Evolutionary conservation across 2,329 filamentous ascomycete species (phyloP).

Genomic region (Septoria linicola): DNA sequence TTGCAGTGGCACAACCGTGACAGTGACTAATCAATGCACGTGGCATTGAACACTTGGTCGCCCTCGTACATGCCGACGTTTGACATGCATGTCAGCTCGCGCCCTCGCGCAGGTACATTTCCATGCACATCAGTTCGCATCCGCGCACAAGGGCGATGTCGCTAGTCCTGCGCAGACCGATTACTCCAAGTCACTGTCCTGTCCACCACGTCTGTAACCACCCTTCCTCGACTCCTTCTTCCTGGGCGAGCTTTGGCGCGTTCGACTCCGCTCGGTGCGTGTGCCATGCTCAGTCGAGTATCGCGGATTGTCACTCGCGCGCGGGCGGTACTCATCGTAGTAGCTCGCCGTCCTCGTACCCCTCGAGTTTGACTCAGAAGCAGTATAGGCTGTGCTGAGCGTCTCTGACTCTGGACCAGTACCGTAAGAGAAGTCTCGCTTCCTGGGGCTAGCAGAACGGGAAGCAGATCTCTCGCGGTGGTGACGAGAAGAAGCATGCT

Average conservation of each 20-base stretch:
- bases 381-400: conserved; percentile 43
- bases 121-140: not conserved
- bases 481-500: conserved; percentile 31
- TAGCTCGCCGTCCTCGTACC: conserved; percentile 35
- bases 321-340: conserved; percentile 39
- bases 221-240: conserved; percentile 35
- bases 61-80: conserved; percentile 8
- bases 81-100: not conserved
- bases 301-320: conserved; percentile 29
- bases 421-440: conserved; percentile 39
- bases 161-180: not conserved
- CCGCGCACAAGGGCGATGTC: no score
- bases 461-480: conserved; percentile 28
- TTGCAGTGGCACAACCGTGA: no score
- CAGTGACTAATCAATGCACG: no score
- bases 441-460: conserved; percentile 35
- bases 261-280: conserved; percentile 21
- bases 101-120: conserved; percentile 9
- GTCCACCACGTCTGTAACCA: conserved; percentile 32
- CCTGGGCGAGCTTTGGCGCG: conserved; percentile 38
- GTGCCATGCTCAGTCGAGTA: conserved; percentile 25
- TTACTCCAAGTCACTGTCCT: conserved; percentile 33
- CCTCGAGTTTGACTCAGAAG: conserved; percentile 20
- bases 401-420: conserved; percentile 35
- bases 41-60: conserved; percentile 12